phyloP scores from a whole-genome alignment of 1,139 yeast genomes.

The Yamadazyma atmosphaerica region DNA sequence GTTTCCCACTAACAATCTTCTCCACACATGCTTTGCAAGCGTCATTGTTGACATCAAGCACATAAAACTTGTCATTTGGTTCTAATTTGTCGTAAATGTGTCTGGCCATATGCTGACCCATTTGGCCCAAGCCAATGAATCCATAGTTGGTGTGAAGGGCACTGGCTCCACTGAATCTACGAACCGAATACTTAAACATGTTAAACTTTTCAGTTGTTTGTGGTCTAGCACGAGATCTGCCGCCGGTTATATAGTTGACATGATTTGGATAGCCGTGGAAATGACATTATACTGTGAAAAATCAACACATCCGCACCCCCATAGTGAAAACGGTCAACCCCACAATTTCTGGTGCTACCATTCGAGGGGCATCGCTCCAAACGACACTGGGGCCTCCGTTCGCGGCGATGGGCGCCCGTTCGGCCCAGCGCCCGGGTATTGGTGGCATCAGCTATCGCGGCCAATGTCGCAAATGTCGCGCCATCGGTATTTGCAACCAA shows the following conservation, averaged over 20 bases:
- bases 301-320: background rate
- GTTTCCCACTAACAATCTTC: slow-evolving; percentile 24
- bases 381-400: too few species aligned
- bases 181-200: slow-evolving; percentile 11
- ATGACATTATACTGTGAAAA: background rate
- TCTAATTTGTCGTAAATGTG: slow-evolving; percentile 47
- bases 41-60: slow-evolving; percentile 42
- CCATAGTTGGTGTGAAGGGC: slow-evolving; percentile 37
- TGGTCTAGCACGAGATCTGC: too few species aligned
- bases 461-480: too few species aligned
- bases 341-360: slow-evolving; percentile 1
- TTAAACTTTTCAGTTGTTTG: too few species aligned
- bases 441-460: too few species aligned
- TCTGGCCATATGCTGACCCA: slow-evolving; percentile 63
- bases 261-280: slow-evolving; percentile 1
- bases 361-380: too few species aligned
- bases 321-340: background rate
- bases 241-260: too few species aligned
- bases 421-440: background rate
- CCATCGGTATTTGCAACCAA: too few species aligned
- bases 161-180: slow-evolving; percentile 23
- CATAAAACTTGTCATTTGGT: slow-evolving; percentile 41
- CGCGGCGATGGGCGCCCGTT: background rate
- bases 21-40: slow-evolving; percentile 30
- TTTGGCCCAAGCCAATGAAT: slow-evolving; percentile 59